These are phyloP conservation scores for Apiotrichum porosum DNA, from an alignment of 1,284 basidiomycete species.

Conservation along the genomic window DNA sequence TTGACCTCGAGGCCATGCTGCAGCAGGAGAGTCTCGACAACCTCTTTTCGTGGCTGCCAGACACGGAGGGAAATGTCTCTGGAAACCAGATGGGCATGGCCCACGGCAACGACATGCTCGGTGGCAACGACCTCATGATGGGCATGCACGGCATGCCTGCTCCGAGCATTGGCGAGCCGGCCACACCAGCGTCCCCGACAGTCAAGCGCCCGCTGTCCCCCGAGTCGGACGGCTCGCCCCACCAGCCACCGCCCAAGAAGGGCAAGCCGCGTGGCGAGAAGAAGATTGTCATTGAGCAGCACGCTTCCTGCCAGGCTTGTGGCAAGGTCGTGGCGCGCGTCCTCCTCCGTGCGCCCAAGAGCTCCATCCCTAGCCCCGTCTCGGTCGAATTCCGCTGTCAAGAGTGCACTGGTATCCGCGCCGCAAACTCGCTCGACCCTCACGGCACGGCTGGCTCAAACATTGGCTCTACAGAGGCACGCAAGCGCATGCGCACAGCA, in stretches of 20 bases:
- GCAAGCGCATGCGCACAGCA: conserved; percentile 36
- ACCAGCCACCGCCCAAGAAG: conserved; percentile 21
- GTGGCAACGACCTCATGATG: not conserved
- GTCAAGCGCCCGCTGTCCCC: conserved; percentile 23
- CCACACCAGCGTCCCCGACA: conserved; percentile 7
- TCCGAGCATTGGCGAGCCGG: conserved; percentile 4
- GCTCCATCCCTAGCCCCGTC: conserved; percentile 34
- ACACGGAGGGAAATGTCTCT: conserved; percentile 11
- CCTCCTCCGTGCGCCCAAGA: conserved; percentile 37
- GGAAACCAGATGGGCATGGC: conserved; percentile 2
- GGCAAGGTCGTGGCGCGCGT: conserved; percentile 28
- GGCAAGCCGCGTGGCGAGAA: conserved; percentile 35
- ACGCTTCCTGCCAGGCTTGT: conserved; percentile 26
- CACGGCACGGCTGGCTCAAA: conserved; percentile 10
- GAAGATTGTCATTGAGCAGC: conserved; percentile 37
- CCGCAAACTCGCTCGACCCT: conserved; percentile 22
- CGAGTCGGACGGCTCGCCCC: conserved; percentile 15
- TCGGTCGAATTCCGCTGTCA: conserved; percentile 27
- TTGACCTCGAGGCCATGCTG: conserved; percentile 43
- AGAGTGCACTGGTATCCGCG: conserved; percentile 26
- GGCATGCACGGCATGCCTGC: not conserved
- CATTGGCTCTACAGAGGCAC: conserved; percentile 38
- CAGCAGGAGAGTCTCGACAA: conserved; percentile 28
- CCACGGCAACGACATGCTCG: conserved; percentile 8
- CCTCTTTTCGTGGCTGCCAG: conserved; percentile 42